Base-by-base conservation (phyloP, 2,329 filamentous ascomycete species). In the Albifimbria verrucaria region DNA sequence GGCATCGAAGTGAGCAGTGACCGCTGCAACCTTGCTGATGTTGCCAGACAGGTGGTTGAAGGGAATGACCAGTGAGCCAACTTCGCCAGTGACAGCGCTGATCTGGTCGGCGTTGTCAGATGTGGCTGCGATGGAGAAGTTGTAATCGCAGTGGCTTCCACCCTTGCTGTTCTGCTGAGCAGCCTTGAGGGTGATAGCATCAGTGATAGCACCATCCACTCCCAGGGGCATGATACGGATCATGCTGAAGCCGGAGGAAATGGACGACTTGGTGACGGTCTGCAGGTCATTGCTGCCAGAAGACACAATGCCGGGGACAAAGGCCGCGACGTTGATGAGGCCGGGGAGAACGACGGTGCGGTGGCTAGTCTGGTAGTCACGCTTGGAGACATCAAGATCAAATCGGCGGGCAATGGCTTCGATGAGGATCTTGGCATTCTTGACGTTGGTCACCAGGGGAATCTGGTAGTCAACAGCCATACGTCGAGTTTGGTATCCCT, bases 391-490 rank as follows among this genome's bases (percentile, higher is more conserved):
- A 36, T 90, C 86, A 51, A 99, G 80, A 61, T 92, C 86, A 67
- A 91, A 96, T 70, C 95, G 88, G 54, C 93, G 87, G 52, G 92
- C 87, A 59, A 99, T 90, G 21, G 93, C 94, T 75, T 99, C 94
- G 50, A 99, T 88, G 49, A 99, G 76, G 55, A 99, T 90, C 81
- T 97, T 99, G 55, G 94, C 94, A 68, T 97, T 97, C 83, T 99
- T 99, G 72, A 99, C 94, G 65, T 99, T 99, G 52, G 94, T 99
- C 18, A 99, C 93, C 55, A 99, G 78, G 54, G 94, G 94, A 51
- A 94, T 96, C 76, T 97, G 93, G 76, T 97, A 85, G 73, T 97
- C 94, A 42, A 99, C 94, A 32, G 94, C 94, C 92, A 99, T 97
- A 72, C 94, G 87, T 70, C 94, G 86, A 52, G 94, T 97, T 67